Conservation (phyloP, 2,329 filamentous ascomycete species). For the Ophiocordyceps camponoti-saundersi region DNA sequence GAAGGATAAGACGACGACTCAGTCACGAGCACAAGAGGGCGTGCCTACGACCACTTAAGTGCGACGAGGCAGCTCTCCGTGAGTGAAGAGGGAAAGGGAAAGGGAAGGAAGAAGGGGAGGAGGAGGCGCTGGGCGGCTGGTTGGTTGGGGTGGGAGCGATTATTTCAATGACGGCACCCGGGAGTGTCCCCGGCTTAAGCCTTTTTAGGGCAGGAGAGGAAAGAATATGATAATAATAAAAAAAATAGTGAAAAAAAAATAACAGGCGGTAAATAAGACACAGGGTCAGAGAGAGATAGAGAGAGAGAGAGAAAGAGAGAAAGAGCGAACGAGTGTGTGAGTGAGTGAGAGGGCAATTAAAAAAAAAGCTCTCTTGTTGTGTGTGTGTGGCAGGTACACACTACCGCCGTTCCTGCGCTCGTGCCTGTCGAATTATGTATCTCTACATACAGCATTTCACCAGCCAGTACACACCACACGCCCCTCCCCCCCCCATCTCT, state of each 20-base stretch:
- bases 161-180: constrained; percentile 18
- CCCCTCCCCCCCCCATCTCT: no score
- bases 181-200: not conserved
- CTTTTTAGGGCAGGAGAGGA: not conserved
- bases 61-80: constrained; percentile 25
- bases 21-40: constrained; percentile 15
- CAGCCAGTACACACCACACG: no score
- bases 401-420: not conserved
- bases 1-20: constrained; percentile 26
- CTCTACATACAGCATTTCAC: not conserved
- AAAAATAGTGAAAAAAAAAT: no score
- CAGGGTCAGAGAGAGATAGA: not conserved
- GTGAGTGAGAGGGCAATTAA: not conserved
- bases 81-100: constrained; percentile 23
- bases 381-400: not conserved
- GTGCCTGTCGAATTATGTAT: not conserved
- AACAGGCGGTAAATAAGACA: not conserved
- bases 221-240: not conserved
- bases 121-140: constrained; percentile 3
- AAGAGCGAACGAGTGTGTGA: not conserved
- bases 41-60: constrained; percentile 23
- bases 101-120: constrained; percentile 12
- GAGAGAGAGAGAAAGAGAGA: not conserved
- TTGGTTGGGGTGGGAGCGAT: constrained; percentile 15
- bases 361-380: not conserved